A percentile compares a stretch with the other conserved stretches of the same genome.
Conservation (phyloP, 208 protist genomes). For the Leishmania turanica region DNA sequence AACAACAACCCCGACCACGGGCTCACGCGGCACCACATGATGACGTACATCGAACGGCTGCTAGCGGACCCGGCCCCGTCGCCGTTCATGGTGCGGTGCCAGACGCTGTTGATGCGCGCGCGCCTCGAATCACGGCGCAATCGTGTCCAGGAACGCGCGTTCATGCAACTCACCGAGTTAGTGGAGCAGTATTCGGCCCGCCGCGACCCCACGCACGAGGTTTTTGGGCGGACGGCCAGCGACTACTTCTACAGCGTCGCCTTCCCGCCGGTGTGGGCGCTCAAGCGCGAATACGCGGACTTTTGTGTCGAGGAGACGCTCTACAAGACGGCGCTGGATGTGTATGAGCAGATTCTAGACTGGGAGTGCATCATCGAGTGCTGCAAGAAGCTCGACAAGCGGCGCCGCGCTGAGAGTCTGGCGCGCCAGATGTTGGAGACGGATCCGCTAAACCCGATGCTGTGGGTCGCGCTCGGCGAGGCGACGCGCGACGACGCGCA, state of each 20-base stretch:
- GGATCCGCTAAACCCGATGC: conserved; percentile 83
- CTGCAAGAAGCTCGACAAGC: conserved; percentile 90
- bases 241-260: conserved; percentile 83
- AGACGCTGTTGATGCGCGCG: conserved; percentile 74
- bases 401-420: conserved; percentile 83
- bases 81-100: conserved; percentile 76
- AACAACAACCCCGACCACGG: conserved; percentile 91
- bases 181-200: conserved; percentile 76
- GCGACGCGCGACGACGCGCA: conserved; percentile 82
- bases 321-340: conserved; percentile 85
- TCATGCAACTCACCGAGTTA: conserved; percentile 92
- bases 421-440: conserved; percentile 81
- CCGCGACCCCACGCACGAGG: conserved; percentile 54
- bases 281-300: conserved; percentile 87
- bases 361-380: conserved; percentile 92
- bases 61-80: conserved; percentile 70
- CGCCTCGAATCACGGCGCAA: conserved; percentile 80
- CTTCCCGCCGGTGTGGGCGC: conserved; percentile 79
- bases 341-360: conserved; percentile 88
- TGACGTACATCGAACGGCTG: conserved; percentile 89
- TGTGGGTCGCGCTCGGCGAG: conserved; percentile 92
- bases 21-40: conserved; percentile 89
- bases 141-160: conserved; percentile 82
- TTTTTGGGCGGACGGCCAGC: conserved; percentile 55
- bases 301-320: conserved; percentile 87